These are phyloP conservation scores for Xylaria sp. DNA, from an alignment of 2,329 filamentous ascomycete genomes.

Conservation along the genomic window DNA sequence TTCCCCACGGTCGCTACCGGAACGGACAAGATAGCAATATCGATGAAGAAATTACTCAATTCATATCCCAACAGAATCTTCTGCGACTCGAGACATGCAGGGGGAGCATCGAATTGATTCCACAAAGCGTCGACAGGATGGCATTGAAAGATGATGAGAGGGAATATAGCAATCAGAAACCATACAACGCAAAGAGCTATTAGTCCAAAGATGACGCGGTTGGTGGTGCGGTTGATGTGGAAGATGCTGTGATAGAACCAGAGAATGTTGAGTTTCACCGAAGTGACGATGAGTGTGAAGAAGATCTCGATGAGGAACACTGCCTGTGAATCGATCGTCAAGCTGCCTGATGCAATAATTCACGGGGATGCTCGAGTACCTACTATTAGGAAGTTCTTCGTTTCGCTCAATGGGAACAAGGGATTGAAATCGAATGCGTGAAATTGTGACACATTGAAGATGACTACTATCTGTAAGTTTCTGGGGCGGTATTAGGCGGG, in stretches of 20 bases:
- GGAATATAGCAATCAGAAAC: constrained; percentile 1
- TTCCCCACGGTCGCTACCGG: background rate
- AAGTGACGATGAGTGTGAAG: background rate
- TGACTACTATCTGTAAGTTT: background rate
- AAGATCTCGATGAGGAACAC: background rate
- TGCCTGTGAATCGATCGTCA: background rate
- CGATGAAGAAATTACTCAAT: constrained; percentile 17
- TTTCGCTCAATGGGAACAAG: background rate
- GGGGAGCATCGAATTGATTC: background rate
- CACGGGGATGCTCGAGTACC: too few species aligned
- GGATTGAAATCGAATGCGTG: background rate
- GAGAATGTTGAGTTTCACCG: constrained; percentile 12
- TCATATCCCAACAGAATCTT: constrained; percentile 15
- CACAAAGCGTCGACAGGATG: constrained; percentile 6
- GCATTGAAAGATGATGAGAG: constrained; percentile 11
- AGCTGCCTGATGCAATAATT: too few species aligned
- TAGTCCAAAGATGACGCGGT: background rate
- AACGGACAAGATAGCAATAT: constrained; percentile 10
- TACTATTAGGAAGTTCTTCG: background rate
- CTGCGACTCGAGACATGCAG: background rate
- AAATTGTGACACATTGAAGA: background rate
- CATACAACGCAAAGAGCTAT: constrained; percentile 2
- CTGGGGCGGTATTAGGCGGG: background rate
- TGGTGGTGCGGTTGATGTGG: background rate
- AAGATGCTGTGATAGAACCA: constrained; percentile 15